phyloP scores from a whole-genome alignment of 2,329 filamentous ascomycete species.

The Aspergillus thermomutatus region DNA sequence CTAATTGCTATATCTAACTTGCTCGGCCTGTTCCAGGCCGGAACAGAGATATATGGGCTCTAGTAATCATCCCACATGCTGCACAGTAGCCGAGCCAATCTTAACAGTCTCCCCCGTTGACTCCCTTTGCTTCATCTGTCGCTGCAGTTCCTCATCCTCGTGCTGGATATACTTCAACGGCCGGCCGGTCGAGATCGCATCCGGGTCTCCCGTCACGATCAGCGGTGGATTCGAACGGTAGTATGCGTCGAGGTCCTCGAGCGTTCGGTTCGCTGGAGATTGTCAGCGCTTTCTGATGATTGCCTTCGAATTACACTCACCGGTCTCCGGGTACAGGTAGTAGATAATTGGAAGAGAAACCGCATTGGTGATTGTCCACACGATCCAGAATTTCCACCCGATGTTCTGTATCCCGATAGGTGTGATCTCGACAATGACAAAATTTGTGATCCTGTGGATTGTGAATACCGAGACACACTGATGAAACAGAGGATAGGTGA shows the following conservation, averaged over 20 bases:
- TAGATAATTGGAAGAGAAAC: conserved; percentile 49
- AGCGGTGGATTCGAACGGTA: conserved; percentile 39
- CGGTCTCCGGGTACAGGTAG: conserved; percentile 36
- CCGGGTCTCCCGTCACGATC: conserved; percentile 48
- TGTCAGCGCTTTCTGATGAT: not conserved
- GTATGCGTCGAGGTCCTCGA: conserved; percentile 37
- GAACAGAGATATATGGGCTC: not conserved
- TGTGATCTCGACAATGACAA: conserved; percentile 43
- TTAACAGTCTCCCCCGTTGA: not conserved
- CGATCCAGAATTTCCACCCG: conserved; percentile 44
- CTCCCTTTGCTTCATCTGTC: not conserved
- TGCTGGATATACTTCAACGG: conserved; percentile 49
- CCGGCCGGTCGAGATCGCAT: conserved; percentile 45
- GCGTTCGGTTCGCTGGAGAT: conserved; percentile 20
- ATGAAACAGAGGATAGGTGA: conserved; percentile 25
- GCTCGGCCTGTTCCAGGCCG: too few species aligned
- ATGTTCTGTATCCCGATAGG: conserved; percentile 43
- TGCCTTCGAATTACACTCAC: conserved; percentile 2
- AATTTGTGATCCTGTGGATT: conserved; percentile 20
- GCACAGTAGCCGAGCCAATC: not conserved
- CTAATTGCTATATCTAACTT: too few species aligned
- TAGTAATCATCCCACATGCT: not conserved
- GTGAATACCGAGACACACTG: fast-evolving
- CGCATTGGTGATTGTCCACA: conserved; percentile 46
- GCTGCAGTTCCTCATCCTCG: conserved; percentile 37